Conservation (phyloP, 306 rosid genomes). For the Lithocarpus polystachyus region DNA sequence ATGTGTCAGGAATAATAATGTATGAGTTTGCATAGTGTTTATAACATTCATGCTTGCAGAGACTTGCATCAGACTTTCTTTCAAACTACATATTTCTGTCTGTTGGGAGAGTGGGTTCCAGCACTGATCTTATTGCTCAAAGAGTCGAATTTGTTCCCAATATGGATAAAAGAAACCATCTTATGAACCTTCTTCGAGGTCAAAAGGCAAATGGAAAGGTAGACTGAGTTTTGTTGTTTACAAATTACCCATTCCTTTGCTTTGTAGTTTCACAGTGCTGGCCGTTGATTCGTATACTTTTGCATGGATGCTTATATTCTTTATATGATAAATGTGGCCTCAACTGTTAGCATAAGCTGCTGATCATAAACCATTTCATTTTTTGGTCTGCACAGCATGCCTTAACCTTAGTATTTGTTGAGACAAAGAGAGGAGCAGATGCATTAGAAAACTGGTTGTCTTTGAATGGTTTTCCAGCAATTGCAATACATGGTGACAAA, state of each 20-base stretch:
- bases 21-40: neutral
- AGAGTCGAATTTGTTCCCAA: constrained; percentile 94
- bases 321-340: neutral
- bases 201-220: constrained; percentile 93
- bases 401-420: constrained; percentile 91
- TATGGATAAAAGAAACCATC: constrained; percentile 91
- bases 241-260: neutral
- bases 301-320: neutral
- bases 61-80: constrained; percentile 95
- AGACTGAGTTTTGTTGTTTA: neutral
- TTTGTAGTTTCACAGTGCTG: neutral
- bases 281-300: neutral
- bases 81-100: constrained; percentile 79
- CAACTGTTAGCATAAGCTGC: neutral
- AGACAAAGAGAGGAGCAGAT: constrained; percentile 99
- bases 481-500: constrained; percentile 93
- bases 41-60: constrained; percentile 44
- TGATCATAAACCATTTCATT: neutral
- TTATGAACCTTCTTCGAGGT: constrained; percentile 96
- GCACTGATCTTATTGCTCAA: constrained; percentile 90
- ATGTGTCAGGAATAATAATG: neutral
- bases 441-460: constrained; percentile 85
- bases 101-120: constrained; percentile 98
- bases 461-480: constrained; percentile 80
- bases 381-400: constrained; percentile 54